Evolutionary conservation across 2,329 filamentous ascomycete species (phyloP).

Genomic region (Epichloe elymi): DNA sequence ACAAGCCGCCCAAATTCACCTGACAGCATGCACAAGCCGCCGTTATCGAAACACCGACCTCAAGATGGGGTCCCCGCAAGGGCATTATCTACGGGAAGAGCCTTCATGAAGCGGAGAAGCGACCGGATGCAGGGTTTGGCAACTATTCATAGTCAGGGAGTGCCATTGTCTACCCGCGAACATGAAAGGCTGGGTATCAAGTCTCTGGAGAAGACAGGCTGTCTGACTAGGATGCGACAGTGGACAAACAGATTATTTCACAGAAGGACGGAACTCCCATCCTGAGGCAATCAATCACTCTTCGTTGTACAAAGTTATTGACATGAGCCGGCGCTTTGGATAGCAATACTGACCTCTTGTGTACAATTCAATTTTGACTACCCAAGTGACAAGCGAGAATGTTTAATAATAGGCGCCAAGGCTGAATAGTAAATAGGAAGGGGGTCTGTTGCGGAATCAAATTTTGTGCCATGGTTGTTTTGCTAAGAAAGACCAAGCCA

Average conservation of each 20-base stretch:
- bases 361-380: neutral
- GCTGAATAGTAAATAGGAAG: neutral
- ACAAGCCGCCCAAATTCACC: constrained; percentile 1
- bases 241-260: constrained; percentile 9
- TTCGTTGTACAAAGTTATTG: neutral
- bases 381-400: neutral
- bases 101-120: constrained; percentile 14
- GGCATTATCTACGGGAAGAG: constrained; percentile 13
- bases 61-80: constrained; percentile 7
- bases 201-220: constrained; percentile 2
- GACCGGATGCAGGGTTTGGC: constrained; percentile 4
- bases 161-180: neutral
- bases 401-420: neutral
- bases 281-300: neutral
- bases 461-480: no score
- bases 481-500: no score
- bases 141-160: constrained; percentile 1
- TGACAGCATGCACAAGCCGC: neutral
- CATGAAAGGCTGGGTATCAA: neutral
- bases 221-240: constrained; percentile 4
- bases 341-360: neutral
- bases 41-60: neutral
- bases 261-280: neutral
- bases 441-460: neutral
- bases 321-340: neutral